Conservation (phyloP, 2,329 filamentous ascomycete genomes). For the Ambrosiella xylebori region DNA sequence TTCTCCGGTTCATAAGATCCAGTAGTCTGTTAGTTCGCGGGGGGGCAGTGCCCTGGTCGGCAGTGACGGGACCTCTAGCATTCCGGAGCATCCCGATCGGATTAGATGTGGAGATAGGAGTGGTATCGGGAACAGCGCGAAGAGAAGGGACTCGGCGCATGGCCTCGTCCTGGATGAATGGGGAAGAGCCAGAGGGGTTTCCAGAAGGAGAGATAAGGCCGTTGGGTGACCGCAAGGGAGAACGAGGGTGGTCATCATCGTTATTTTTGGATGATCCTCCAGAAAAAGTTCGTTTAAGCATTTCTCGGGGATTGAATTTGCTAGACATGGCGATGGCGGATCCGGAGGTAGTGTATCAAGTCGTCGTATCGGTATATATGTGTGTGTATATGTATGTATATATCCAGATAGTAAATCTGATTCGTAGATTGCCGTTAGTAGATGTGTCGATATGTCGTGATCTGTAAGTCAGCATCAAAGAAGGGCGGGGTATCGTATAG, state of each 20-base stretch:
- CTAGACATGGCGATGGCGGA: constrained; percentile 2
- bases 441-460: too few relatives aligned
- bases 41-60: background rate
- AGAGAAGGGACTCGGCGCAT: constrained; percentile 8
- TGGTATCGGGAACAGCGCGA: constrained; percentile 3
- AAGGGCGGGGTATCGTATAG: too few relatives aligned
- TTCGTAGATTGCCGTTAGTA: too few relatives aligned
- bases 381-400: too few relatives aligned
- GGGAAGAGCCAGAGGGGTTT: background rate
- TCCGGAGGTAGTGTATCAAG: background rate
- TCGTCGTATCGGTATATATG: background rate
- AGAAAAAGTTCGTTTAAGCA: constrained; percentile 8
- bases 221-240: background rate
- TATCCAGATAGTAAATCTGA: too few relatives aligned
- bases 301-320: constrained; percentile 10
- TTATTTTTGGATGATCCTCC: background rate
- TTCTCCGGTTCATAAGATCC: constrained; percentile 5
- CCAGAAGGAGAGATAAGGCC: background rate
- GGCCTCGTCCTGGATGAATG: constrained; percentile 1
- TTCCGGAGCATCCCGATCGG: constrained; percentile 3
- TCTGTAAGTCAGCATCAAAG: too few relatives aligned
- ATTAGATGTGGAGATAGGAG: background rate
- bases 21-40: background rate
- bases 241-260: constrained; percentile 2
- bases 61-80: constrained; percentile 4